Conservation (phyloP, 805 yeast species). For the Kuraishia ogatae region DNA sequence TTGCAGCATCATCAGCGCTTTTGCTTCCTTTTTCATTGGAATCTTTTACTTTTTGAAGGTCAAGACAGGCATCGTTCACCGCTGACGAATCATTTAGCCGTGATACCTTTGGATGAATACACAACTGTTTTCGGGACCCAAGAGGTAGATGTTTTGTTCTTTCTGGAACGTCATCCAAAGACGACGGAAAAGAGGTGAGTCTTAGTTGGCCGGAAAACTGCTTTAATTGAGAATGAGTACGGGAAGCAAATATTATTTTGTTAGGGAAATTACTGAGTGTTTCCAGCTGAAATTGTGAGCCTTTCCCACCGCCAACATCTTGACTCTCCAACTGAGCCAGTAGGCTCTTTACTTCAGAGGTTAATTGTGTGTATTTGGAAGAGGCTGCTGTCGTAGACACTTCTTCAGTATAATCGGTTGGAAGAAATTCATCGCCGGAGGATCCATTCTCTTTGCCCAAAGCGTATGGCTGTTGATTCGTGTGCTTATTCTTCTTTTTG, state of each 20-base stretch:
- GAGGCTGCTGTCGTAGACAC: background rate
- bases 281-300: background rate
- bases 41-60: constrained; percentile 36
- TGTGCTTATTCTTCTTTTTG: constrained; percentile 2
- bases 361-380: background rate
- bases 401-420: background rate
- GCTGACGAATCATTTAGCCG: constrained; percentile 36
- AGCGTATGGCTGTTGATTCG: background rate
- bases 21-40: background rate
- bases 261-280: background rate
- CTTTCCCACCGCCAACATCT: background rate
- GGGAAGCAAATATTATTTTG: constrained; percentile 45
- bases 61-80: constrained; percentile 77
- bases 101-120: constrained; percentile 60
- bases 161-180: constrained; percentile 37
- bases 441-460: background rate
- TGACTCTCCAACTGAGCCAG: background rate
- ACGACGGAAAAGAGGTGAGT: constrained; percentile 55
- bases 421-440: background rate
- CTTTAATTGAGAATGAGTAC: constrained; percentile 84
- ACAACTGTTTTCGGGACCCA: constrained; percentile 80
- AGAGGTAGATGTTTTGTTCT: constrained; percentile 60
- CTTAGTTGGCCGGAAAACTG: constrained; percentile 73
- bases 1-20: background rate
- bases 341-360: background rate